Base-by-base conservation (phyloP, 2,329 filamentous ascomycete genomes). In the Cyclaneusma minus region DNA sequence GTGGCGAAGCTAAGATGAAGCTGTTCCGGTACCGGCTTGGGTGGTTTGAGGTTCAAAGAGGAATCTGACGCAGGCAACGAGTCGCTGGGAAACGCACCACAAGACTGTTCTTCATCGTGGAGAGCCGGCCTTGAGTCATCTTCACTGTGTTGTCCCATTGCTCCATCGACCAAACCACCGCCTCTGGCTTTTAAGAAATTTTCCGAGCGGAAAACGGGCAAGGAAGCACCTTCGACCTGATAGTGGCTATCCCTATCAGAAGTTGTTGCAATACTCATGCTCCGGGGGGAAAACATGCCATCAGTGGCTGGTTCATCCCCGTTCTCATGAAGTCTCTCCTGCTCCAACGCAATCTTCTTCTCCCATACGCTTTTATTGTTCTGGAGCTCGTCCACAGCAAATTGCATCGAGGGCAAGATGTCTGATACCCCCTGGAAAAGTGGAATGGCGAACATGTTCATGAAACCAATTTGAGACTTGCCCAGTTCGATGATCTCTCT, bases 391-490 rank as follows among this genome's bases (percentile, higher is more conserved):
- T 79, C 68, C 8, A 91, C 75, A 8, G 77, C 81, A 50, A 91
- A 94, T 26, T 63, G 60, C 71, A 95, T 81, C 13, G 68, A 69
- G 2, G 89, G 85, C 43, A 95, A 65, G 18, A 95, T 68, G 40
- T 91, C 80, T 16, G 81, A 73, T 6, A 95, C 76, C 6, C 79
- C 81, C 45, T 84, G 73, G 46, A 98, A 98, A 0, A 98, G 64
- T 1, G 89, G 89, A 25, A 85, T 71, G 10, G 87, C 89, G 49
- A 95, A 95, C 41, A 94, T 68, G 37, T 83, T 89, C 81, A 95
- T 94, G 54, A 98, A 98, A 13, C 82, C 78, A 29, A 94, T 78
- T 52, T 98, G 89, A 6, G 84, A 79, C 38, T 81, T 83, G 35
- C 73, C 80, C 28, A 94, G 63, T 29, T 87, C 85, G 34, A 83